Evolutionary conservation across 306 rosid genomes (phyloP), one percentile per base, ranked within the genome.

Genomic region (Cicer bijugum): DNA sequence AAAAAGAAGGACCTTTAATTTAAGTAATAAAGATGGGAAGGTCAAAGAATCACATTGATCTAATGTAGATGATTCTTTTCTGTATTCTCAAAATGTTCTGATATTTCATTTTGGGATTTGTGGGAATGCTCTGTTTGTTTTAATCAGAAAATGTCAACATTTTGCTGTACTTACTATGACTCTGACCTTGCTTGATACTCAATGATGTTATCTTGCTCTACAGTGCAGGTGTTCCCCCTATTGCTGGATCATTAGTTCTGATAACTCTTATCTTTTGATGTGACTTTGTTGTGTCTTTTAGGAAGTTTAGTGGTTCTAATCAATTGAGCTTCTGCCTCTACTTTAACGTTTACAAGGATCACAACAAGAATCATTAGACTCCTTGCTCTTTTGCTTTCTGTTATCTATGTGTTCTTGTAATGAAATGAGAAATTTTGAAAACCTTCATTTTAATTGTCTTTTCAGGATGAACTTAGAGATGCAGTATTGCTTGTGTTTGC

Each of bases 401-500:
- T 58, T 37, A 67, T 48, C 44, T 35, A 47, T 56, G 33, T 48
- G 38, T 65, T 65, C 8, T n/a, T 48, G 42, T 75, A 35, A 65
- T 61, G 63, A 37, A 74, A 57, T 62, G 9, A 5, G 38, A 46
- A 44, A 8, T 37, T 40, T 51, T 51, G 59, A 28, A 80, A 70
- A 37, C 17, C 9, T 58, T 62, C 6, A 35, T 51, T 45, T 56
- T 14, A 45, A 74, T 78, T 33, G 19, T 76, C 19, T 71, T 75
- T 79, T 79, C 81, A 95, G 99, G 99, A 95, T 81, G 99, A 95
- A 80, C 84, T 95, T 66, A 90, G 99, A 80, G 99, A 95, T 76
- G 99, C 99, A 52, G 99, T 95, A 46, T 80, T 95, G 86, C 97
- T 95, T 77, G 99, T 95, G 42, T 95, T 95, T 83, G 99, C 99